Evolutionary conservation across 2,329 filamentous ascomycete species (phyloP).

Genomic region (Alternaria postmessia): DNA sequence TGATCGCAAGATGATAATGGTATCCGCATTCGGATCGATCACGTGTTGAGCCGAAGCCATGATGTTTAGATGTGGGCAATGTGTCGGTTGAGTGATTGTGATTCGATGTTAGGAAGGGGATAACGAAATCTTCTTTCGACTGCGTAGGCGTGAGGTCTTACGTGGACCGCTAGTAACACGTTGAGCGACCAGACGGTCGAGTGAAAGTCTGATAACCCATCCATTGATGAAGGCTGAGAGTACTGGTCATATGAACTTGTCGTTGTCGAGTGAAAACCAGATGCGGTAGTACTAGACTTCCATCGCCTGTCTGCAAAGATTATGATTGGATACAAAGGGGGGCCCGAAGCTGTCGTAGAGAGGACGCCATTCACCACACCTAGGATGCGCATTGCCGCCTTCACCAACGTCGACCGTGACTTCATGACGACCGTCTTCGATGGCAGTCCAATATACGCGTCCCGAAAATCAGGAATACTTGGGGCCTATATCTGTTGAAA

Average conservation of each 20-base stretch:
- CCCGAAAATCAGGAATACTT: background rate
- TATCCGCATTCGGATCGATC: constrained; percentile 11
- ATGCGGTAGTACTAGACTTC: background rate
- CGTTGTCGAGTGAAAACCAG: background rate
- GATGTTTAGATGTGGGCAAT: background rate
- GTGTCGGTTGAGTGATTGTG: background rate
- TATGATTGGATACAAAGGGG: no score
- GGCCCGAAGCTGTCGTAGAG: background rate
- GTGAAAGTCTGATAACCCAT: background rate
- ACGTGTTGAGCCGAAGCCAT: background rate
- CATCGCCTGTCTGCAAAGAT: background rate
- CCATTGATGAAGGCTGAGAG: background rate
- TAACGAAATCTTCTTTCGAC: background rate
- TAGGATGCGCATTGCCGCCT: background rate
- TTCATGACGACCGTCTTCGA: no score
- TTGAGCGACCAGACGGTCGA: background rate
- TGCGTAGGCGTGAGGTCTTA: background rate
- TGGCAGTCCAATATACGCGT: background rate
- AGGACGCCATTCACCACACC: background rate
- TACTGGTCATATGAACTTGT: background rate
- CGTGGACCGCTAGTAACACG: background rate
- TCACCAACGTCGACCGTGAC: no score
- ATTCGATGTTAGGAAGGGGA: background rate
- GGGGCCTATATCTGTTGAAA: no score
- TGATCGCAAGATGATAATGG: constrained; percentile 10